These are phyloP conservation scores for Fraxinus anomala DNA, from an alignment of 257 asterid genomes.

Conservation along the genomic window DNA sequence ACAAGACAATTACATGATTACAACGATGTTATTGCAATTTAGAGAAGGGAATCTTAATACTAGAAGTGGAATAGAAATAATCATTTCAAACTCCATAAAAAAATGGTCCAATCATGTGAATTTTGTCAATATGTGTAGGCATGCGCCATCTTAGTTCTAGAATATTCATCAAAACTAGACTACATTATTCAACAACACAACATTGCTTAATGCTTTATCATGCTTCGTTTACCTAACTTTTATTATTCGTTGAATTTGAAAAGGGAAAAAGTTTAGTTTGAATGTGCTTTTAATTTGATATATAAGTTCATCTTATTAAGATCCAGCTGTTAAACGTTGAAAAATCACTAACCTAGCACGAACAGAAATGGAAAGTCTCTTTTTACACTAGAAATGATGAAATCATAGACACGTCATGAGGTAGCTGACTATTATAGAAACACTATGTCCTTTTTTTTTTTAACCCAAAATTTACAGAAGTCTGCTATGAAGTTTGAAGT, in stretches of 20 bases:
- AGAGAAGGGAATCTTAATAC: neutral
- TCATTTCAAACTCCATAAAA: neutral
- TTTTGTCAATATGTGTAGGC: constrained; percentile 5
- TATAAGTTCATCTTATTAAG: too few species aligned
- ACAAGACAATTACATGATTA: constrained; percentile 2
- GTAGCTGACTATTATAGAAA: neutral
- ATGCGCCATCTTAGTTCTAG: neutral
- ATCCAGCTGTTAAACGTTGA: too few species aligned
- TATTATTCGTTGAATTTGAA: constrained; percentile 12
- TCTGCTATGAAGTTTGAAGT: too few species aligned
- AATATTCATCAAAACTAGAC: neutral
- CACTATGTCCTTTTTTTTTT: too few species aligned
- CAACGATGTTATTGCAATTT: neutral
- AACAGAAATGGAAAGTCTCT: too few species aligned
- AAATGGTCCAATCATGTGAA: neutral
- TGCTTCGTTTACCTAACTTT: neutral
- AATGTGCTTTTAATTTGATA: neutral
- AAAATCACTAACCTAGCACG: too few species aligned
- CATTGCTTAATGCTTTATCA: neutral
- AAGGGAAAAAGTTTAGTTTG: neutral
- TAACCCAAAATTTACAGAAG: neutral
- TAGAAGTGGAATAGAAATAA: neutral
- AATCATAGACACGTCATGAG: neutral
- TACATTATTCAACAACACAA: neutral
- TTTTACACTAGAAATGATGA: neutral